Percentiles rank a stretch among this genome's conserved stretches.
phyloP scores from a whole-genome alignment of 129 eudicot species.

The Smallanthus sonchifolius region DNA sequence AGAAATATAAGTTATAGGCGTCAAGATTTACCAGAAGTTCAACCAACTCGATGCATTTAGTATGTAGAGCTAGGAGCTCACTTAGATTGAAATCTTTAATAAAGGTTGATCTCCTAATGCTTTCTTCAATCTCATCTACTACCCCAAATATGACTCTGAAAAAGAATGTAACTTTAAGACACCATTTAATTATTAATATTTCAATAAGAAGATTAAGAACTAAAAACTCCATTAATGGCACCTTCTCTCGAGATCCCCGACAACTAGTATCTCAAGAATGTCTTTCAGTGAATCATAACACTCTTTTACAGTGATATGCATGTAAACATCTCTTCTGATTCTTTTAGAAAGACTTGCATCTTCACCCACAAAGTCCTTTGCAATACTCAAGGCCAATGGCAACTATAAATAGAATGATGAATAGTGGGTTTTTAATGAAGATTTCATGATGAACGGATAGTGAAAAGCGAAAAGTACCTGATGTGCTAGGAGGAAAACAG shows the following conservation, averaged over 20 bases:
- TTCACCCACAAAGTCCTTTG: conserved; percentile 80
- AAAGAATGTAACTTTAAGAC: neutral
- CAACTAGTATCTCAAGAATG: conserved; percentile 74
- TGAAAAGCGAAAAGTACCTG: conserved; percentile 45
- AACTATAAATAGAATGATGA: conserved; percentile 38
- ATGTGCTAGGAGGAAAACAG: conserved; percentile 86
- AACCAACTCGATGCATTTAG: conserved; percentile 65
- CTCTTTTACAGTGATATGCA: conserved; percentile 65
- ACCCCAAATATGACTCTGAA: conserved; percentile 62
- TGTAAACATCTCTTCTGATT: conserved; percentile 61
- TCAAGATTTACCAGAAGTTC: conserved; percentile 63
- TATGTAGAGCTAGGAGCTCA: conserved; percentile 55
- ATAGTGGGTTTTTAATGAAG: neutral
- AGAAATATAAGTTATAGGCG: conserved; percentile 12
- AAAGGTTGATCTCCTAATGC: conserved; percentile 52
- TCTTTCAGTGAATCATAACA: conserved; percentile 79
- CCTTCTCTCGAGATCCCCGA: conserved; percentile 92
- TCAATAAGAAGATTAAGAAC: neutral
- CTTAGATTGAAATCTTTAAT: conserved; percentile 57
- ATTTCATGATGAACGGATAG: neutral
- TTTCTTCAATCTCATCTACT: conserved; percentile 75
- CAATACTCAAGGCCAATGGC: conserved; percentile 65
- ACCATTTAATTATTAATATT: neutral
- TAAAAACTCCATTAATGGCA: conserved; percentile 17
- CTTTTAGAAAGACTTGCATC: conserved; percentile 62